Evolutionary conservation across 1,139 yeast species (phyloP).

Genomic region (Petasospora rhodanensis): DNA sequence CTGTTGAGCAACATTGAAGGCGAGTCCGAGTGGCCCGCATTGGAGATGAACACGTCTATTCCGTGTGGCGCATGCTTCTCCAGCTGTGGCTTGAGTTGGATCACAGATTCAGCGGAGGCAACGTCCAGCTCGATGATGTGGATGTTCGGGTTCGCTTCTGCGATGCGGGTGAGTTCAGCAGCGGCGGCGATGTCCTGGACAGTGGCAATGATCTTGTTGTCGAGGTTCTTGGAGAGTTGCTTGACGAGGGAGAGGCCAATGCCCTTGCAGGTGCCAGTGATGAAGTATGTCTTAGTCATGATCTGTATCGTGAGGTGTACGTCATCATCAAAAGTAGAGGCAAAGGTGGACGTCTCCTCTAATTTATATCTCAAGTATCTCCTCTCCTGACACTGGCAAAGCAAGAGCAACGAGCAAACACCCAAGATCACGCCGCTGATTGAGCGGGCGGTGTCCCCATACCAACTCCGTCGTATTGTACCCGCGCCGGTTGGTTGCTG

Average conservation of each 20-base stretch:
- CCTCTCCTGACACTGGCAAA: too few species aligned
- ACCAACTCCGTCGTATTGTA: too few species aligned
- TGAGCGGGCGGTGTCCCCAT: too few species aligned
- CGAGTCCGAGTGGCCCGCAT: conserved; percentile 35
- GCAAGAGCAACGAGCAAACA: too few species aligned
- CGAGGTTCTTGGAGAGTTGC: conserved; percentile 13
- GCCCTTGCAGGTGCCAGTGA: conserved; percentile 29
- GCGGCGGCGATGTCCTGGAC: conserved; percentile 18
- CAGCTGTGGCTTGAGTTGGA: conserved; percentile 11
- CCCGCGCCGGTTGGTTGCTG: too few species aligned
- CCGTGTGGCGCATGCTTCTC: conserved; percentile 17
- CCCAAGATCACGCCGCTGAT: too few species aligned
- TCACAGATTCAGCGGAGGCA: conserved; percentile 15
- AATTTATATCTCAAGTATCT: too few species aligned
- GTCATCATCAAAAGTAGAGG: too few species aligned
- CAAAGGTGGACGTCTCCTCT: too few species aligned
- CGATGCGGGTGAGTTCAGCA: conserved; percentile 2
- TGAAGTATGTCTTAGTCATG: too few species aligned
- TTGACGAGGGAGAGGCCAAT: conserved; percentile 29
- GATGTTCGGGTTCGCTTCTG: conserved; percentile 4
- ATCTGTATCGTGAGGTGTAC: too few species aligned
- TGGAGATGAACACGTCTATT: conserved; percentile 46
- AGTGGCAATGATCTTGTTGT: conserved; percentile 25
- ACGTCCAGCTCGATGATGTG: conserved; percentile 20
- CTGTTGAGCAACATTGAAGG: not conserved